Evolutionary conservation across 1,284 basidiomycete species (phyloP).

Genomic region (Ceratobasidium sp.): DNA sequence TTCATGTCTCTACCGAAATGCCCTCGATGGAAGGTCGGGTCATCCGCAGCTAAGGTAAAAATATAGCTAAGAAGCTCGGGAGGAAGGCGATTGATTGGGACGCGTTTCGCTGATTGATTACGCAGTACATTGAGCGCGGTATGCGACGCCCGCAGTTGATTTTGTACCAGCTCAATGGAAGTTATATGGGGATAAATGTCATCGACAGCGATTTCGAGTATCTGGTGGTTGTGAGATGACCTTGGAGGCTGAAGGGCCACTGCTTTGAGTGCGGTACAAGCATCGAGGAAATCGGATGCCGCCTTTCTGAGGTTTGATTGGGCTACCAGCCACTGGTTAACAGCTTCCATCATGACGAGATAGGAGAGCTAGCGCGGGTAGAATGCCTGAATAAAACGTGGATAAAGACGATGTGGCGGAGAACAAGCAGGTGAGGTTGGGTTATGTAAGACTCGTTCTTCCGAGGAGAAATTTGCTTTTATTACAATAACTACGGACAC

Average conservation of each 20-base stretch:
- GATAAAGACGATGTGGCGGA: no score
- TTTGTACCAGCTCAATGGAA: background rate
- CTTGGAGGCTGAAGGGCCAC: no score
- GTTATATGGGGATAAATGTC: background rate
- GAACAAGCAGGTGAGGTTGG: no score
- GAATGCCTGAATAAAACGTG: no score
- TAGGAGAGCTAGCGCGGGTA: no score
- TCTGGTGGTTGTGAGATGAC: background rate
- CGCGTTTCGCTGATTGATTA: background rate
- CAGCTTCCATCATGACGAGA: background rate
- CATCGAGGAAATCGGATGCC: background rate
- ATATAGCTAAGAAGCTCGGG: constrained; percentile 9
- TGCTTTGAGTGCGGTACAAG: background rate
- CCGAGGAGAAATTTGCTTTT: no score
- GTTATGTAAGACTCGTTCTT: no score
- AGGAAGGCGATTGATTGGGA: background rate
- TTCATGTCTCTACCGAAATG: background rate
- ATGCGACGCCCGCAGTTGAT: background rate
- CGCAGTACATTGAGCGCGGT: background rate
- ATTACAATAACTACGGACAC: no score
- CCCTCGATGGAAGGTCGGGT: background rate
- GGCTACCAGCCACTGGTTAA: background rate
- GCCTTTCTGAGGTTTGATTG: background rate
- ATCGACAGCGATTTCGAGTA: background rate
- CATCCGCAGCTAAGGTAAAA: background rate